Conservation (phyloP, 2,329 filamentous ascomycete species). For the Monosporascus sp. region DNA sequence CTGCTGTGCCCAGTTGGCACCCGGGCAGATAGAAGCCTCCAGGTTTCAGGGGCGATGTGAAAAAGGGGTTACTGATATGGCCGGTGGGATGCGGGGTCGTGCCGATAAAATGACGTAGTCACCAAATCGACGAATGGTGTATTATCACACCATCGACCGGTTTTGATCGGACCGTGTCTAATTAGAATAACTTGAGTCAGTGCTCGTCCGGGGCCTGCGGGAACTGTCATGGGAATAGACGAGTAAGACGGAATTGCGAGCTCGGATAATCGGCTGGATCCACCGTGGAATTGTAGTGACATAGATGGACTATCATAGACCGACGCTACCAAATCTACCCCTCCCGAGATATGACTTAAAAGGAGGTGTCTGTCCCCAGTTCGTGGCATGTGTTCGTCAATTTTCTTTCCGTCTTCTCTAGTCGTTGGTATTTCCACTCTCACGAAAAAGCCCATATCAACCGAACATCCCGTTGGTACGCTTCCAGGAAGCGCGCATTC, state of each 20-base stretch:
- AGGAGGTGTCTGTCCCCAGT: background rate
- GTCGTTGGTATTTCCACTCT: background rate
- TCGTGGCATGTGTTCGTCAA: background rate
- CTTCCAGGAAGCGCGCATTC: constrained; percentile 8
- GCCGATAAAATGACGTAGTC: no score
- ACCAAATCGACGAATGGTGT: no score
- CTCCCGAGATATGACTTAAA: background rate
- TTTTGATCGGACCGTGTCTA: no score
- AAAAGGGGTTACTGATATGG: no score
- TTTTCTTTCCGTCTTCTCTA: background rate
- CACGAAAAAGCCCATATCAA: background rate
- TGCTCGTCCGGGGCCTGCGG: no score
- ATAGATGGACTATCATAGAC: background rate
- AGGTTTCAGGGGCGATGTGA: no score
- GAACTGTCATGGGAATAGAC: no score
- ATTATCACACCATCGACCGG: no score
- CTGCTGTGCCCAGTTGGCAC: no score
- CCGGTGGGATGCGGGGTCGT: no score
- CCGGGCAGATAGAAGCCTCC: no score
- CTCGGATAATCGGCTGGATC: background rate
- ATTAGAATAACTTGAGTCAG: no score
- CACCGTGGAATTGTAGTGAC: background rate
- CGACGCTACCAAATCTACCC: background rate
- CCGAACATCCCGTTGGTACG: constrained; percentile 8
- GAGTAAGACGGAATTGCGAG: background rate